phyloP scores from a whole-genome alignment of 495 filamentous ascomycete species.

The Paragyromitra xinjiangensis region DNA sequence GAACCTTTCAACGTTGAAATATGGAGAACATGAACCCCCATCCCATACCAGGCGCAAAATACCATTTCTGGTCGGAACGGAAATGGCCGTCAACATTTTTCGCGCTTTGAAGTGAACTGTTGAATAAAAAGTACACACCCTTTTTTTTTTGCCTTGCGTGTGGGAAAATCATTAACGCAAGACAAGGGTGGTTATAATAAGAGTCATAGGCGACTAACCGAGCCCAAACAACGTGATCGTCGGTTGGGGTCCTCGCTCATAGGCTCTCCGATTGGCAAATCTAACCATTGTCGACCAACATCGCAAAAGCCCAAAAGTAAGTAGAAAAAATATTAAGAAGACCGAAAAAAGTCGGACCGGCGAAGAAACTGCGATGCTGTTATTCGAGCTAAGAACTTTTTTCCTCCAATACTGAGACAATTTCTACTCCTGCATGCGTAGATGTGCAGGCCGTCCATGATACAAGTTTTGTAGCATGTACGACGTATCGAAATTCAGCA shows the following conservation, averaged over 20 bases:
- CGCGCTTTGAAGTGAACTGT: slow-evolving; percentile 2
- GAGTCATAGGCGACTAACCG: slow-evolving; percentile 44
- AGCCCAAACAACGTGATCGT: slow-evolving; percentile 42
- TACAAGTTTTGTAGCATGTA: slow-evolving; percentile 11
- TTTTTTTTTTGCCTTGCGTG: slow-evolving; percentile 4
- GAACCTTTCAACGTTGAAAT: slow-evolving; percentile 22
- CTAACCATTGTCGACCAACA: slow-evolving; percentile 24
- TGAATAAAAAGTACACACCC: background rate
- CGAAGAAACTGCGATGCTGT: background rate
- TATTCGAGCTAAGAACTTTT: background rate
- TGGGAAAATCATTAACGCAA: slow-evolving; percentile 28
- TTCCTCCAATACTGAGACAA: slow-evolving; percentile 28
- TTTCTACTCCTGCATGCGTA: slow-evolving; percentile 25
- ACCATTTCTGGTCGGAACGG: slow-evolving; percentile 15
- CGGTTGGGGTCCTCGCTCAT: slow-evolving; percentile 31
- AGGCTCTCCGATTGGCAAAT: slow-evolving; percentile 28
- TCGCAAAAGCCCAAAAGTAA: slow-evolving; percentile 16
- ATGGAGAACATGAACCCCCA: slow-evolving; percentile 30
- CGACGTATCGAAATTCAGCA: slow-evolving; percentile 1
- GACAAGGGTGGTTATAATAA: slow-evolving; percentile 13
- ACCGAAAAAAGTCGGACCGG: background rate
- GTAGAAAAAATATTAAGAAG: background rate
- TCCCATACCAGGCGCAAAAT: slow-evolving; percentile 6
- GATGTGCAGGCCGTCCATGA: slow-evolving; percentile 13
- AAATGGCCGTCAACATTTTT: slow-evolving; percentile 25